Percentiles rank a stretch among this genome's conserved stretches.
Evolutionary conservation across 2,329 filamentous ascomycete genomes (phyloP).

Genomic region (Corniculantispora saksenae): DNA sequence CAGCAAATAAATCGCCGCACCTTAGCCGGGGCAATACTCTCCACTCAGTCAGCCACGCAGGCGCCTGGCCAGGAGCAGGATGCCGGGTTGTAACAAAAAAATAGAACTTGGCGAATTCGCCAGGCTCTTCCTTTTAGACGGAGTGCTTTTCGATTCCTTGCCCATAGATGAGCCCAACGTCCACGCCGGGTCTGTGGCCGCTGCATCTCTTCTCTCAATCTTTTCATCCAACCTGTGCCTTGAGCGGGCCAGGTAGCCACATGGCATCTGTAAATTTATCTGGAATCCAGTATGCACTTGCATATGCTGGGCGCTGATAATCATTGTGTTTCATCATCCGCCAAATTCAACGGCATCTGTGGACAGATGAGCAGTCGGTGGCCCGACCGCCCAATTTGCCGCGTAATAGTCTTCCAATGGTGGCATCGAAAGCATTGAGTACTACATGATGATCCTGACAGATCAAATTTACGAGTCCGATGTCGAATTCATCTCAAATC

Average conservation of each 20-base stretch:
- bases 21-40: conserved; percentile 35
- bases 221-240: neutral
- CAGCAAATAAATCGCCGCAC: conserved; percentile 39
- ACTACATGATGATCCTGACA: conserved; percentile 19
- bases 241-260: neutral
- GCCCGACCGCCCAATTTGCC: neutral
- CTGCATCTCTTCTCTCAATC: neutral
- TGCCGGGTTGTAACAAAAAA: neutral
- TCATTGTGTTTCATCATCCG: neutral
- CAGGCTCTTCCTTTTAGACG: neutral
- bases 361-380: neutral
- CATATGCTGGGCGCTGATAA: neutral
- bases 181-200: neutral
- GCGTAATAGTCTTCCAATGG: neutral
- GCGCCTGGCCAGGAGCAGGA: neutral
- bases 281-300: conserved; percentile 6
- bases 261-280: neutral
- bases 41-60: conserved; percentile 7
- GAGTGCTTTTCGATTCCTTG: neutral
- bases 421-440: conserved; percentile 13
- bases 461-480: conserved; percentile 19
- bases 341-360: neutral
- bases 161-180: neutral
- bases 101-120: neutral
- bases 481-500: neutral